These are phyloP conservation scores for Harringtonia aguacate DNA, from an alignment of 2,329 filamentous ascomycete genomes.

Conservation along the genomic window DNA sequence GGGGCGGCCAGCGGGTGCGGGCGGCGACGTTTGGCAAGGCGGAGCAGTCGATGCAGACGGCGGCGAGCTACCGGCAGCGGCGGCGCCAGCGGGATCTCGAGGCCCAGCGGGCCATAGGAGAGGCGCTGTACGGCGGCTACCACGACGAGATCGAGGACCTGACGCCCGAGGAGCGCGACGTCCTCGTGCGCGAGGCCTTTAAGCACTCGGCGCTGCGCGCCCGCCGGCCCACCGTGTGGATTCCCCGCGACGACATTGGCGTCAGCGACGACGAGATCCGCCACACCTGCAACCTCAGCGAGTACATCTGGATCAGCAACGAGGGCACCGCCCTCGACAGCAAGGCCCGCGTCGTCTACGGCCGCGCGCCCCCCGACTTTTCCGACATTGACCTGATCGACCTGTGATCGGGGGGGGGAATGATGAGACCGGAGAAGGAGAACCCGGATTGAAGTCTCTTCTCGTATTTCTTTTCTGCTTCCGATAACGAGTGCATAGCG, in stretches of 20 bases:
- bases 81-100: conserved; percentile 54
- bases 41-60: conserved; percentile 27
- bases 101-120: conserved; percentile 61
- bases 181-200: conserved; percentile 78
- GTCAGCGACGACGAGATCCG: conserved; percentile 85
- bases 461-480: background rate
- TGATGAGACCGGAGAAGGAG: too few species aligned
- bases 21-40: conserved; percentile 32
- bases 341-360: conserved; percentile 73
- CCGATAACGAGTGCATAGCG: too few species aligned
- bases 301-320: conserved; percentile 86
- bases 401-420: too few species aligned
- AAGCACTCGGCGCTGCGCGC: conserved; percentile 81
- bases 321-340: conserved; percentile 81
- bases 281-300: conserved; percentile 64
- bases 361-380: conserved; percentile 78
- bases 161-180: conserved; percentile 78
- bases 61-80: conserved; percentile 35
- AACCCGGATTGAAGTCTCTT: too few species aligned
- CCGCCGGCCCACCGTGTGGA: conserved; percentile 81
- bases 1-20: conserved; percentile 36
- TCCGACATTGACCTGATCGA: conserved; percentile 80
- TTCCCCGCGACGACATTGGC: conserved; percentile 81
- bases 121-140: conserved; percentile 76
- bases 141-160: conserved; percentile 93